Base-by-base conservation (phyloP, 371 early-diverging fungal genomes). In the Mortierella sp. region DNA sequence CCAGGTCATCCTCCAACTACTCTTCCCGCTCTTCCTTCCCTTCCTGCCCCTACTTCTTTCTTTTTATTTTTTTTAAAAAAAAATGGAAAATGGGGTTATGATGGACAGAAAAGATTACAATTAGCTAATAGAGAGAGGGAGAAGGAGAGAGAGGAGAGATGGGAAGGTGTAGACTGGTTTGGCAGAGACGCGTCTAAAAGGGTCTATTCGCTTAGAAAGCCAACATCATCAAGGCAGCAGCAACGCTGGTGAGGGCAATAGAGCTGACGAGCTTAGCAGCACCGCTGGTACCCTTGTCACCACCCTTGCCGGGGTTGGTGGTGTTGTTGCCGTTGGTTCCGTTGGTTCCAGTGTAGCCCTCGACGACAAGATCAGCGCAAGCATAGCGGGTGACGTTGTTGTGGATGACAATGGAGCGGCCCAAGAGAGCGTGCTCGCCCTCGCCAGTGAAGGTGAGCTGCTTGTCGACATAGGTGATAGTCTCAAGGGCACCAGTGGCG, bases 361-460 rank as follows among this genome's bases (percentile, higher is more conserved):
- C 72, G 45, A 68, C 67, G 21, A 69, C 62, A 37, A 87, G 74
- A 74, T 87, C 73, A 25, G 74, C 86, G 71, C 87, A 87, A 15
- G 82, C 87, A 68, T 86, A 56, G 18, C 87, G 87, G 55, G 75
- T 70, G 37, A 68, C 80, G 70, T 80, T 74, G 71, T 72, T 75
- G 74, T 87, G 87, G 60, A 87, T 82, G 51, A 87, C 87, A 56
- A 87, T 63, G 4, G 87, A 85, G 68, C 83, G 85, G 46, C 84
- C 87, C 44, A 83, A 46, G 64, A 87, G 68, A 55, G 81, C 37
- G 63, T 60, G 65, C 25, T 64, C 62, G 74, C 37, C 37, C 37
- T 52, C 62, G 16, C 66, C 69, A 12, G 62, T 47, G 63, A 85
- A 84, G 37, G 55, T 46, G 19, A 87, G 75, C 30, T 77, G 58